Evolutionary conservation across 345 rosid genomes (phyloP), one percentile per base, ranked within the genome.

Genomic region (Salix brachista): DNA sequence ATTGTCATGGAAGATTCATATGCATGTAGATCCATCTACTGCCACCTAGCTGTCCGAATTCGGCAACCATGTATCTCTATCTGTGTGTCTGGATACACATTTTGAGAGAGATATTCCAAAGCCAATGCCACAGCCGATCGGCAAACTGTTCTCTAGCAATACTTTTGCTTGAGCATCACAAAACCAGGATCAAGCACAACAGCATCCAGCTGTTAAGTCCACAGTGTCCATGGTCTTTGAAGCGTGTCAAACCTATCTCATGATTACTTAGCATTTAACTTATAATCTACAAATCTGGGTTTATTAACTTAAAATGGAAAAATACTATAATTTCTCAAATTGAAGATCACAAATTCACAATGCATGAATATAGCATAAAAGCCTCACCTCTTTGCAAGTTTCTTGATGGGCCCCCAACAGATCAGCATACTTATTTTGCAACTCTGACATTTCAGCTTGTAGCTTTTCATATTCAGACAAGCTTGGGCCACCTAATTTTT

Each of bases 401-500:
- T 88, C 87, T n/a, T 91, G 90, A 79, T 95, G 93, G 60, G 84
- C 80, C 37, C 86, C 88, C 78, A 88, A 78, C 69, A 93, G 94
- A 74, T 93, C 94, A 79, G 82, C 87, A 72, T 93, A 89, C 85
- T 89, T 90, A 25, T 76, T 81, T 76, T 80, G 93, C 85, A 93
- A 77, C 80, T 91, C 94, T 9, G 94, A 82, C 77, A 87, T 77
- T 77, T 93, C 97, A 36, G 93, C 87, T 83, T 93, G 97, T 77
- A 93, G 87, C 89, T 90, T 95, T 83, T 93, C 92, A 69, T 88
- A 91, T 58, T 95, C 96, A 9, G 92, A 83, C 46, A 85, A 77
- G 46, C 88, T 87, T 41, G 93, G 97, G 80, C 93, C 96, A 11
- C 97, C 96, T 84, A 93, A 82, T 81, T 93, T 91, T 41, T 95